Evolutionary conservation across 1,284 basidiomycete species (phyloP).

Genomic region (Melampsora larici-populina): DNA sequence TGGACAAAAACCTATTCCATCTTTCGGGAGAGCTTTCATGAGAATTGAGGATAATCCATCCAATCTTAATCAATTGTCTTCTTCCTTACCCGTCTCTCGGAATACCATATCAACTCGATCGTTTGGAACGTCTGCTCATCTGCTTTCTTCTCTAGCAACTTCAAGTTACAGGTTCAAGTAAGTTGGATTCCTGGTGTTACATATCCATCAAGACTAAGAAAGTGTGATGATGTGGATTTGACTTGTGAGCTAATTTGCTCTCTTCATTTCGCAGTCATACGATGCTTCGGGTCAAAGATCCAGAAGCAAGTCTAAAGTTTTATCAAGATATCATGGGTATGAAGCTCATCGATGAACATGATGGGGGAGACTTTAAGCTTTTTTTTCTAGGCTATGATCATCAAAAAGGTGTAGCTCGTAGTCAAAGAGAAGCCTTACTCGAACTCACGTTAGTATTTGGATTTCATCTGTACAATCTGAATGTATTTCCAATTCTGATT

Average conservation of each 20-base stretch:
- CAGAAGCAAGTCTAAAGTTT: constrained; percentile 62
- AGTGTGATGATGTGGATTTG: background rate
- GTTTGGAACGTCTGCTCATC: background rate
- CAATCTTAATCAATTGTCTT: too few species aligned
- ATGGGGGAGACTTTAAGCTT: constrained; percentile 64
- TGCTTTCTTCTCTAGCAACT: background rate
- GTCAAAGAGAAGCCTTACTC: constrained; percentile 62
- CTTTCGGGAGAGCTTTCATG: too few species aligned
- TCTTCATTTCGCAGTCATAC: constrained; percentile 1
- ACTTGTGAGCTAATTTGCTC: background rate
- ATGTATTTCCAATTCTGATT: constrained; percentile 43
- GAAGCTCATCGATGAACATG: constrained; percentile 65
- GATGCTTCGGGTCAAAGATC: constrained; percentile 59
- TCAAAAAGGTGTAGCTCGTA: constrained; percentile 59
- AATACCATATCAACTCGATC: background rate
- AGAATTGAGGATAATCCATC: too few species aligned
- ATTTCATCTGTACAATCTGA: constrained; percentile 26
- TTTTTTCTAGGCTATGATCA: constrained; percentile 78
- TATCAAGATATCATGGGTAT: constrained; percentile 69
- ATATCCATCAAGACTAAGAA: background rate
- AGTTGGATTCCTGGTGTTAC: background rate
- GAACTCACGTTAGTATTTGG: constrained; percentile 42
- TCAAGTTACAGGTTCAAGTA: background rate
- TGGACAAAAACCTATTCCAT: too few species aligned
- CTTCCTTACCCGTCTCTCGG: background rate